phyloP scores from a whole-genome alignment of 1,284 basidiomycete genomes.

The Rhodotorula sp. region DNA sequence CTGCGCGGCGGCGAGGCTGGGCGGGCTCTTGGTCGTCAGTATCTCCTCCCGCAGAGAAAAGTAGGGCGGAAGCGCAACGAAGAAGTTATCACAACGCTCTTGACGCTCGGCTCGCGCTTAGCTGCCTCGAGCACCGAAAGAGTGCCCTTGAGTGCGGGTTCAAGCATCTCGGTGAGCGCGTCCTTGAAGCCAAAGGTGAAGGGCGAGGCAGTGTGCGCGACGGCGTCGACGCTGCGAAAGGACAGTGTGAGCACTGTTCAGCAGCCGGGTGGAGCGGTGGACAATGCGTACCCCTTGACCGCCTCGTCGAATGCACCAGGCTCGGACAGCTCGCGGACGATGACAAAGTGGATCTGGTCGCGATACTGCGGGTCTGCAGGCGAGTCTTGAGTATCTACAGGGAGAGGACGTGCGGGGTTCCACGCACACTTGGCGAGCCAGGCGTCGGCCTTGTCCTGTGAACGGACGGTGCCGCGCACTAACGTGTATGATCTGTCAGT shows the following conservation, averaged over 20 bases:
- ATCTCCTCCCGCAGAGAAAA: no score
- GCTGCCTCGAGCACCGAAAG: slow-evolving; percentile 51
- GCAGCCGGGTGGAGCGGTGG: no score
- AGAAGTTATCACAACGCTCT: slow-evolving; percentile 54
- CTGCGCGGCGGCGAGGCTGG: slow-evolving; percentile 54
- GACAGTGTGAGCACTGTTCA: no score
- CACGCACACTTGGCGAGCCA: slow-evolving; percentile 13
- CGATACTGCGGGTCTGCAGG: slow-evolving; percentile 13
- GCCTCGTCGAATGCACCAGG: slow-evolving; percentile 52
- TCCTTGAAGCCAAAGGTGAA: slow-evolving; percentile 42
- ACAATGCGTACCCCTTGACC: slow-evolving; percentile 42
- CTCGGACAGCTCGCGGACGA: slow-evolving; percentile 8
- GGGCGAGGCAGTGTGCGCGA: slow-evolving; percentile 45
- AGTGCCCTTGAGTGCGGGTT: slow-evolving; percentile 55
- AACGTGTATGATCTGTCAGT: neutral
- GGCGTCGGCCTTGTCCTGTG: slow-evolving; percentile 6
- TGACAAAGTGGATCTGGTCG: neutral
- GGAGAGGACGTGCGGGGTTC: neutral
- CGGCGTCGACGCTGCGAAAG: slow-evolving; percentile 47
- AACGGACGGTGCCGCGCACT: slow-evolving; percentile 21
- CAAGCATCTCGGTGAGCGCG: slow-evolving; percentile 47
- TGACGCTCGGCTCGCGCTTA: slow-evolving; percentile 48
- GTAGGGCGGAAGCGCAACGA: slow-evolving; percentile 44
- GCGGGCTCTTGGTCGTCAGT: no score
- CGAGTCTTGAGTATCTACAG: neutral